Conservation (phyloP, 495 filamentous ascomycete species). For the Talaromyces wortmannii region DNA sequence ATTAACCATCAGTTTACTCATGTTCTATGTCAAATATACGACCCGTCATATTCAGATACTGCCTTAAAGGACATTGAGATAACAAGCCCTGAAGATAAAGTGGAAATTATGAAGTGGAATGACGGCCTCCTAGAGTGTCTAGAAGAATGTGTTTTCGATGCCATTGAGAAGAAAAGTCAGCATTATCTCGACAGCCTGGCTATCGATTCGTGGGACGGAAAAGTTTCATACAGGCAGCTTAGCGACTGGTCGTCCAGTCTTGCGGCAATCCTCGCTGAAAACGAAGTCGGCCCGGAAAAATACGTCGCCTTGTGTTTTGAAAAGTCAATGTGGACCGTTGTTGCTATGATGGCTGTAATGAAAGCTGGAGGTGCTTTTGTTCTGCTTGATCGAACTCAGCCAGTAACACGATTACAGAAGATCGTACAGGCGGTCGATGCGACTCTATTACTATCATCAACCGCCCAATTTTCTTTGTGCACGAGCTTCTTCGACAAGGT, state of each 20-base stretch:
- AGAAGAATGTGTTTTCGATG: conserved; percentile 18
- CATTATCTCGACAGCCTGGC: neutral
- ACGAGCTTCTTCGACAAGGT: neutral
- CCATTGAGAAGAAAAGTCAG: conserved; percentile 7
- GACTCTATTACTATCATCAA: neutral
- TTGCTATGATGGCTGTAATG: conserved; percentile 43
- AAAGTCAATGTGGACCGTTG: conserved; percentile 43
- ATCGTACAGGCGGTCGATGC: neutral
- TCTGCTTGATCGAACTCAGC: conserved; percentile 23
- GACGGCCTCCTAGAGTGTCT: conserved; percentile 12
- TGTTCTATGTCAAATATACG: conserved; percentile 5
- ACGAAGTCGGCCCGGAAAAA: conserved; percentile 24
- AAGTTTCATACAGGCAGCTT: conserved; percentile 25
- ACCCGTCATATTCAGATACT: neutral
- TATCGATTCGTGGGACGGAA: conserved; percentile 16
- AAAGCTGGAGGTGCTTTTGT: conserved; percentile 35
- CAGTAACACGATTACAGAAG: neutral
- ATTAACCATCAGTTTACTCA: conserved; percentile 6
- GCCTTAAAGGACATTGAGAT: conserved; percentile 4
- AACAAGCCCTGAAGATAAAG: conserved; percentile 3
- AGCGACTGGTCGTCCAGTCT: conserved; percentile 16
- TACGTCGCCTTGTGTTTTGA: conserved; percentile 47
- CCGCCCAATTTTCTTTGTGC: neutral
- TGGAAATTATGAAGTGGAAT: conserved; percentile 25
- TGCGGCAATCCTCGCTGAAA: conserved; percentile 12